Conservation (phyloP, 73 alveolate species). For the Paramecium octaurelia region DNA sequence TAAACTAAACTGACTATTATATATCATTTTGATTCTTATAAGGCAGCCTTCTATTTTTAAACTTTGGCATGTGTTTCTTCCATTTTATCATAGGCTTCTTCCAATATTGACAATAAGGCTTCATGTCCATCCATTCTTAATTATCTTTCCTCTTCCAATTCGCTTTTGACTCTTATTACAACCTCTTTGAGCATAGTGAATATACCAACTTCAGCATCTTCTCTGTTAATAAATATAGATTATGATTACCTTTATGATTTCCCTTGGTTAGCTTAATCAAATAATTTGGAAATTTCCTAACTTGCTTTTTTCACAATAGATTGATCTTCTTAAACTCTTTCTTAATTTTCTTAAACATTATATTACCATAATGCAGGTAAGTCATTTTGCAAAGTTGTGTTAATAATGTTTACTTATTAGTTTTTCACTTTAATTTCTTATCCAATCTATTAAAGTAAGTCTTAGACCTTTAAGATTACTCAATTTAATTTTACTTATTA, state of each 20-base stretch:
- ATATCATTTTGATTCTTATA: not conserved
- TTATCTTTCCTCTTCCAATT: slow-evolving; percentile 29
- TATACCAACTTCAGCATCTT: slow-evolving; percentile 18
- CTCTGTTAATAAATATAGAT: not conserved
- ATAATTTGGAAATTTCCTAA: not conserved
- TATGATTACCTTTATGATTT: slow-evolving; percentile 17
- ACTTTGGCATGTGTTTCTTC: slow-evolving; percentile 27
- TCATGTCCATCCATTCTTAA: slow-evolving; percentile 41
- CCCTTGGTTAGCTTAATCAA: not conserved
- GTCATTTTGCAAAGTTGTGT: not conserved
- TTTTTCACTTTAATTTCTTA: not conserved
- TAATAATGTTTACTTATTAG: not conserved
- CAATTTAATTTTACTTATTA: not conserved
- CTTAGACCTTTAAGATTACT: not conserved
- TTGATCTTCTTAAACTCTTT: not conserved
- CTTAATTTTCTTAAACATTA: not conserved
- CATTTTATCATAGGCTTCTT: slow-evolving; percentile 35
- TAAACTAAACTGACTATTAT: not conserved
- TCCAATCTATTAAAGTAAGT: not conserved
- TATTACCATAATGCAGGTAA: slow-evolving; percentile 1
- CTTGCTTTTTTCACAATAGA: not conserved
- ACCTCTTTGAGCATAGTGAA: slow-evolving; percentile 26
- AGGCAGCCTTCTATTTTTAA: not conserved
- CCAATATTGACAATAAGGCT: not conserved
- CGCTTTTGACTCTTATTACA: slow-evolving; percentile 33